A percentile compares a stretch with the other conserved stretches of the same genome.
Evolutionary conservation across 768 basidiomycete species (phyloP).

Genomic region (Galerina sulciceps): DNA sequence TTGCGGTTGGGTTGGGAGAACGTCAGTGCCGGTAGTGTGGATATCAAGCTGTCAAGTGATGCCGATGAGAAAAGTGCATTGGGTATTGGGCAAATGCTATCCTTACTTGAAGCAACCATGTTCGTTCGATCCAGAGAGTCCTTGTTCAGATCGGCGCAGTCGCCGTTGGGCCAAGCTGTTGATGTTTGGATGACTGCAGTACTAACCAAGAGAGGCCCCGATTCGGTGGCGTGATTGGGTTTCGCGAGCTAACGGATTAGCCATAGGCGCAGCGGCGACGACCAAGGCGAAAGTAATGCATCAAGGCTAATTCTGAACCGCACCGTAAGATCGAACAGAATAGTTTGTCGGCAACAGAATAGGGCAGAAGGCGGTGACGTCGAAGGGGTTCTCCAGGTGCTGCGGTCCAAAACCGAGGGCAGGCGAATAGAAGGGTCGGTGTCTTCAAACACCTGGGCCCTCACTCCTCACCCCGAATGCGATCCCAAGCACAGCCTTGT

Average conservation of each 20-base stretch:
- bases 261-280: conserved; percentile 25
- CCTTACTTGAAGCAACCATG: too few relatives aligned
- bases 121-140: too few relatives aligned
- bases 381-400: neutral
- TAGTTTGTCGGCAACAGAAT: neutral
- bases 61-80: too few relatives aligned
- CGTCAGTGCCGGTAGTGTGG: too few relatives aligned
- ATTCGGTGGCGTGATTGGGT: conserved; percentile 22
- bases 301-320: conserved; percentile 2
- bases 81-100: too few relatives aligned
- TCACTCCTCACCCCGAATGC: conserved; percentile 26
- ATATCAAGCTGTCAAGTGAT: too few relatives aligned
- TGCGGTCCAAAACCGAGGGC: conserved; percentile 8
- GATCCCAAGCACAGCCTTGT: conserved; percentile 8
- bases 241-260: conserved; percentile 27
- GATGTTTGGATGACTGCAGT: conserved; percentile 16
- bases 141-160: conserved; percentile 6
- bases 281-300: conserved; percentile 10
- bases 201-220: conserved; percentile 1
- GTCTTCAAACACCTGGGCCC: conserved; percentile 28
- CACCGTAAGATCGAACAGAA: conserved; percentile 6
- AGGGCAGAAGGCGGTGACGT: conserved; percentile 1
- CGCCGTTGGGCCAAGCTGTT: conserved; percentile 1
- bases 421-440: conserved; percentile 24
- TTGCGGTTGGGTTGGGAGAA: too few relatives aligned